A percentile compares a stretch with the other conserved stretches of the same genome.
phyloP scores from a whole-genome alignment of 1,284 basidiomycete species.

The Agaricales sp. region DNA sequence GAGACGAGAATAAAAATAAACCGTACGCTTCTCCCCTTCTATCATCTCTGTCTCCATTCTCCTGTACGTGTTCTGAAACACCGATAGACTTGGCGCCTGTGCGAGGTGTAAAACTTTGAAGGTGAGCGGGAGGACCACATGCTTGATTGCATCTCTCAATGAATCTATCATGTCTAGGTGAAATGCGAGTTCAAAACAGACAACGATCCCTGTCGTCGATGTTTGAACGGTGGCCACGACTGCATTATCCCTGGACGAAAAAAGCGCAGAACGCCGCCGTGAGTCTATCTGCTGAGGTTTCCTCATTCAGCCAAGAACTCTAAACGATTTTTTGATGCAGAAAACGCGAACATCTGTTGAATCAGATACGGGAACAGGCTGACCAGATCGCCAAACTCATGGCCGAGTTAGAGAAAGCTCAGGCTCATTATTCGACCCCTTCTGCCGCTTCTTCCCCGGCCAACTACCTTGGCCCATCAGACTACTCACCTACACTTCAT shows the following conservation, averaged over 20 bases:
- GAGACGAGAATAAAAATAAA: slow-evolving; percentile 5
- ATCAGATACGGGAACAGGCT: slow-evolving; percentile 62
- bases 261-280: slow-evolving; percentile 69
- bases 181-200: slow-evolving; percentile 62
- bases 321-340: too few species aligned
- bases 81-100: slow-evolving; percentile 43
- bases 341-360: slow-evolving; percentile 68
- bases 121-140: slow-evolving; percentile 18
- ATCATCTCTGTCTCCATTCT: slow-evolving; percentile 1
- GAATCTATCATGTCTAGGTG: too few species aligned
- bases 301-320: slow-evolving; percentile 2
- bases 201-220: slow-evolving; percentile 61
- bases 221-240: slow-evolving; percentile 52
- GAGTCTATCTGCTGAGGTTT: slow-evolving; percentile 18
- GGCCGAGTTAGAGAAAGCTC: slow-evolving; percentile 41
- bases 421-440: slow-evolving; percentile 13
- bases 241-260: slow-evolving; percentile 70
- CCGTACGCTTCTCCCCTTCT: slow-evolving; percentile 10
- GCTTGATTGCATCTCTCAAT: slow-evolving; percentile 12
- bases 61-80: not conserved
- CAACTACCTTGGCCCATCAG: slow-evolving; percentile 16
- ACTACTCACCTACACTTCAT: slow-evolving; percentile 13
- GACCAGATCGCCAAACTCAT: slow-evolving; percentile 59
- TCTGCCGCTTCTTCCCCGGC: slow-evolving; percentile 14
- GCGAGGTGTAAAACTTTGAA: slow-evolving; percentile 67